These are phyloP conservation scores for Triangularia setosa DNA, from an alignment of 2,329 filamentous ascomycete species.

Conservation along the genomic window DNA sequence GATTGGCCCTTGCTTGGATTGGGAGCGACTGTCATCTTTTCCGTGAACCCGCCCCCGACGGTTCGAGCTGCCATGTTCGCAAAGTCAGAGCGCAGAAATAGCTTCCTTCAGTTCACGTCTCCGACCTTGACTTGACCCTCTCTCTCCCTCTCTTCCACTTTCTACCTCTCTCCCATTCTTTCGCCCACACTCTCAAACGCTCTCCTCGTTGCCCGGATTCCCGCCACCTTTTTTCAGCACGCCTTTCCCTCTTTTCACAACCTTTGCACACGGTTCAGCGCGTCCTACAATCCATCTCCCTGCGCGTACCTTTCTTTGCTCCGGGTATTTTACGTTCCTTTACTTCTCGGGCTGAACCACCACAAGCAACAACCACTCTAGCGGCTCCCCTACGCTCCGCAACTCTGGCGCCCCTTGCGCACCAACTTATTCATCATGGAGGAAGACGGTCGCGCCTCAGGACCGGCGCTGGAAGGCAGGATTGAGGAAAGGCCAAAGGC, in stretches of 20 bases:
- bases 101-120: slow-evolving; percentile 12
- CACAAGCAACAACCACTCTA: background rate
- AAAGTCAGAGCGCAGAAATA: slow-evolving; percentile 21
- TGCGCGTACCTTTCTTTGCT: background rate
- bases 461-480: slow-evolving; percentile 33
- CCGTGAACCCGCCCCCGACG: slow-evolving; percentile 11
- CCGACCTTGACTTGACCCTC: background rate
- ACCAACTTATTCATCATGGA: slow-evolving; percentile 26
- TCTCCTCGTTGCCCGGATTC: background rate
- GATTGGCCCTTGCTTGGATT: slow-evolving; percentile 2
- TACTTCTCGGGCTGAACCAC: background rate
- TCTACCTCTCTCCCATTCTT: background rate
- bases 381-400: background rate
- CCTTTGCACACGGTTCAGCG: background rate
- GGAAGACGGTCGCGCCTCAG: slow-evolving; percentile 26
- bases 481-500: slow-evolving; percentile 37
- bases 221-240: background rate
- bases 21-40: background rate
- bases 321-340: background rate
- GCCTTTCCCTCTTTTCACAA: background rate
- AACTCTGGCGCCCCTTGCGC: slow-evolving; percentile 14
- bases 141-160: background rate
- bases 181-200: background rate
- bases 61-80: slow-evolving; percentile 19
- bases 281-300: background rate